A percentile compares a stretch with the other conserved stretches of the same genome.
These are phyloP conservation scores for Nemania sp. DNA, from an alignment of 2,329 filamentous ascomycete species.

Conservation along the genomic window DNA sequence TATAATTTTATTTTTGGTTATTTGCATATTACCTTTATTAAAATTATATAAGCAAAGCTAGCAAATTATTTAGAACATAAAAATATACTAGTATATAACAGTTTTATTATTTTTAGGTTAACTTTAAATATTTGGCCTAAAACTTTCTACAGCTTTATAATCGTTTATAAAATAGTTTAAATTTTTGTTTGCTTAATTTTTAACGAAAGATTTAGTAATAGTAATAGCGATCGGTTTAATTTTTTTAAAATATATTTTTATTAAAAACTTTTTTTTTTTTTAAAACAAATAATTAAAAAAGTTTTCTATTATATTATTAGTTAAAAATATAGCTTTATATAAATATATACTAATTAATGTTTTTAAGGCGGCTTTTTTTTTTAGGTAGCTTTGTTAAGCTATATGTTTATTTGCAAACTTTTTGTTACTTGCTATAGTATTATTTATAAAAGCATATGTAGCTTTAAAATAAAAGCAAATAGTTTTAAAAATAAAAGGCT, in stretches of 20 bases:
- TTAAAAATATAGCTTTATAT: background rate
- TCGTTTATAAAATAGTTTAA: background rate
- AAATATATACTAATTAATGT: background rate
- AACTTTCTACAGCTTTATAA: background rate
- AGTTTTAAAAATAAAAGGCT: background rate
- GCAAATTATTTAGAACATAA: background rate
- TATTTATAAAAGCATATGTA: background rate
- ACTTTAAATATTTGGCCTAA: conserved; percentile 3
- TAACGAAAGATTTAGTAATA: background rate
- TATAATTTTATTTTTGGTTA: background rate
- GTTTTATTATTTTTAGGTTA: background rate
- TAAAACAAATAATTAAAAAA: background rate
- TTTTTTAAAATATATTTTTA: background rate
- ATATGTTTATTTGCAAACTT: background rate
- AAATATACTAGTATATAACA: background rate
- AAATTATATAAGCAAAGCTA: conserved; percentile 1
- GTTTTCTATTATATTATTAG: background rate
- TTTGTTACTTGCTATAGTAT: background rate
- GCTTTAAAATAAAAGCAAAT: background rate
- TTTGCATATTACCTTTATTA: background rate
- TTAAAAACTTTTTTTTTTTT: background rate
- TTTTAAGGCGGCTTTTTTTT: background rate
- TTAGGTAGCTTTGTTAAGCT: background rate
- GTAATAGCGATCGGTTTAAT: background rate
- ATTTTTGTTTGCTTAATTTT: background rate